Evolutionary conservation across 192 early-diverging fungal species (phyloP), one percentile per base, ranked within the genome.

Genomic region (Coemansia sp.): DNA sequence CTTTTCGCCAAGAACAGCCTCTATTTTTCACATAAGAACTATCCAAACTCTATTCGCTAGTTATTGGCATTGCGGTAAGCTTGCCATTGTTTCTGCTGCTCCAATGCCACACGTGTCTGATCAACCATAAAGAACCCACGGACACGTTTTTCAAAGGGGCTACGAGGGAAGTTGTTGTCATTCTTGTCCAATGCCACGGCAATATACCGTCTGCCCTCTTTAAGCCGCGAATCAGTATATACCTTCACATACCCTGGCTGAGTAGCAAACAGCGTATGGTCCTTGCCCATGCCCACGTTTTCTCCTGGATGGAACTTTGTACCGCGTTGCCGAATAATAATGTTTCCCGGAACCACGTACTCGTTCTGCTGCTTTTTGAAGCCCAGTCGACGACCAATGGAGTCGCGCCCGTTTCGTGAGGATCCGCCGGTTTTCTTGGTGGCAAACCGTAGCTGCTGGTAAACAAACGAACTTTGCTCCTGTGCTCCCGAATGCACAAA

Each of bases 321-420:
- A 5, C 90, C 90, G 49, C 87, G 75, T 62, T 92, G 90, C 59
- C 90, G 84, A 39, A 89, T 84, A 61, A 92, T 85, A 50, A 92
- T 90, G 63, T 89, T 87, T 26, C 90, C 90, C 1, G 86, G 79
- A 38, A 86, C 74, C 18, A 90, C 90, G 36, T 75, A 78, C 65
- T 91, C 83, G 49, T 79, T 83, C 46, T 70, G 65, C 64, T 63
- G 60, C 48, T 86, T 86, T 79, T 92, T 92, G 57, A 89, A 82
- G 23, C 90, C 88, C 28, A 92, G 74, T 51, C 86, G 80, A 64
- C 84, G 81, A 81, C 88, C 88, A 20, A 86, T 81, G 9, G 90
- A 90, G 63, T 92, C 88, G 55, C 87, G 80, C 30, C 83, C 83
- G 70, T 90, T 92, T 47, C 85, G 83, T 39, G 90, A 85, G 10